Conservation (phyloP, 2,329 filamentous ascomycete species). For the Pestalotiopsis sp. region DNA sequence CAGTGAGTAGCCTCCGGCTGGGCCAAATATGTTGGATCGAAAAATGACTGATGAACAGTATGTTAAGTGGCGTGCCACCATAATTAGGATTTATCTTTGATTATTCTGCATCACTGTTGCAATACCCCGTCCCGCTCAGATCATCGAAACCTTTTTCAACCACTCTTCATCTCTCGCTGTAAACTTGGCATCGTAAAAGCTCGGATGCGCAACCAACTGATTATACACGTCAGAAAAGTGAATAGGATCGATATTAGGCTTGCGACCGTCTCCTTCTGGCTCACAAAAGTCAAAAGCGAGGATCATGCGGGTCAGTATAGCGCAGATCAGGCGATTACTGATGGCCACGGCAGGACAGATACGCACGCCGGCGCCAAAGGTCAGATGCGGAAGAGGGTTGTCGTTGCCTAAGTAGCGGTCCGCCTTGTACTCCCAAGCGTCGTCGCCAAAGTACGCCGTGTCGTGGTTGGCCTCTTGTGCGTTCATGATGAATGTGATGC, state of each 20-base stretch:
- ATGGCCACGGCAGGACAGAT: conserved; percentile 26
- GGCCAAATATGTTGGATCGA: too few relatives aligned
- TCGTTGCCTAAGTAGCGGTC: conserved; percentile 21
- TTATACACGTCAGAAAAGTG: conserved; percentile 20
- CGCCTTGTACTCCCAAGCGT: conserved; percentile 23
- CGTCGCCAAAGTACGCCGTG: conserved; percentile 21
- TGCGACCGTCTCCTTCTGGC: conserved; percentile 10
- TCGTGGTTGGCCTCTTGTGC: conserved; percentile 27
- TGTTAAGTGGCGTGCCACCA: too few relatives aligned
- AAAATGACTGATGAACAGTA: too few relatives aligned
- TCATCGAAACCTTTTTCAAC: neutral
- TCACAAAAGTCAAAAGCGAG: conserved; percentile 21
- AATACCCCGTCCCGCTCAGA: too few relatives aligned
- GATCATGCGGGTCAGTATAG: conserved; percentile 19
- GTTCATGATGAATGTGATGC: conserved; percentile 27
- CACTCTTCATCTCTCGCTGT: conserved; percentile 16
- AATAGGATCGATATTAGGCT: conserved; percentile 19
- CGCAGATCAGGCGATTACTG: conserved; percentile 26
- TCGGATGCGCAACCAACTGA: conserved; percentile 19
- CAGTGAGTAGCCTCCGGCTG: too few relatives aligned
- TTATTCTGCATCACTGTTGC: too few relatives aligned
- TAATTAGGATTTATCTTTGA: too few relatives aligned
- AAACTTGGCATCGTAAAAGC: conserved; percentile 19
- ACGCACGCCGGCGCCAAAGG: conserved; percentile 23
- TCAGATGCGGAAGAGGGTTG: conserved; percentile 21